phyloP scores from a whole-genome alignment of 2,329 filamentous ascomycete genomes.

The Ceratocystis destructans region DNA sequence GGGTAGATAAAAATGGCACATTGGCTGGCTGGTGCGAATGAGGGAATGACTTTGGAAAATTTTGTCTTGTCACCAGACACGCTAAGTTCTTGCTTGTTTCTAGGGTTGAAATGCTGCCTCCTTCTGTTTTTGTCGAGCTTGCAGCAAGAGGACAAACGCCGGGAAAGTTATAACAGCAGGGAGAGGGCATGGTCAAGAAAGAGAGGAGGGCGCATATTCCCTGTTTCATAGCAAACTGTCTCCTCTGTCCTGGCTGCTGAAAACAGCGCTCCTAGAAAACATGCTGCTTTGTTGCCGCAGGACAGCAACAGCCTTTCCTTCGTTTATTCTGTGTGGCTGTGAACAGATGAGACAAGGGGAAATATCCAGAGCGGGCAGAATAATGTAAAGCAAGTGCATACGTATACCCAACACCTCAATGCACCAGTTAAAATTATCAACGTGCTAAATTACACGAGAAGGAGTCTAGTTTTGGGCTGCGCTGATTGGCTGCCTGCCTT shows the following conservation, averaged over 20 bases:
- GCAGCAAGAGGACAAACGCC: no score
- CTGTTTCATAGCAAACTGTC: not conserved
- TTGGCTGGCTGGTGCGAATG: no score
- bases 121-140: no score
- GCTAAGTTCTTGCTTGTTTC: no score
- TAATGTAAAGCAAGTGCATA: not conserved
- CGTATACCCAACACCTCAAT: not conserved
- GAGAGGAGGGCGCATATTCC: not conserved
- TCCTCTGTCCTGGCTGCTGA: not conserved
- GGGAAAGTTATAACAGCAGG: no score
- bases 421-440: not conserved
- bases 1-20: no score
- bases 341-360: constrained; percentile 4
- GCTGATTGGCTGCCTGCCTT: not conserved
- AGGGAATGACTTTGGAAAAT: no score
- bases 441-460: not conserved
- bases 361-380: not conserved
- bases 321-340: constrained; percentile 1
- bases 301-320: not conserved
- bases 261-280: not conserved
- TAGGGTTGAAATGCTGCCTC: no score
- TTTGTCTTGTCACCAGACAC: no score
- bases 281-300: not conserved
- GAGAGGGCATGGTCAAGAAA: no score
- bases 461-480: not conserved